phyloP scores from a whole-genome alignment of 805 yeast species.

The Sungouiella blattae region DNA sequence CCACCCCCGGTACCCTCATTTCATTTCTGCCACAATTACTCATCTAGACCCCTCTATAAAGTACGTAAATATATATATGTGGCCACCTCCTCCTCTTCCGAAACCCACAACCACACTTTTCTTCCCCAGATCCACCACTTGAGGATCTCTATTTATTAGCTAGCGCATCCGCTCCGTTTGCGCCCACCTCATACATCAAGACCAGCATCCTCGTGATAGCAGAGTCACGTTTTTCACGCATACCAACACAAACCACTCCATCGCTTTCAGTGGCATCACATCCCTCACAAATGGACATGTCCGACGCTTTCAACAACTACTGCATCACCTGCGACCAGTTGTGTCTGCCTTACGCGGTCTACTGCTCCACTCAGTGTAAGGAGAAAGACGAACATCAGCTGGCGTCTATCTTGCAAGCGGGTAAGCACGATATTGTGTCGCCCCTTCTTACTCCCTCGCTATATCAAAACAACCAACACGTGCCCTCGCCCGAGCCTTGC shows the following conservation, averaged over 20 bases:
- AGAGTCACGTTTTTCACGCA: slow-evolving; percentile 4
- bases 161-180: no score
- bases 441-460: slow-evolving; percentile 38
- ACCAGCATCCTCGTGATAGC: no score
- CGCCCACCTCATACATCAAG: no score
- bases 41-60: slow-evolving; percentile 16
- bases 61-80: slow-evolving; percentile 3
- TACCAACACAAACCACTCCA: not conserved
- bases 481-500: slow-evolving; percentile 11
- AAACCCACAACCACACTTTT: no score
- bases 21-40: slow-evolving; percentile 4
- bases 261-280: no score
- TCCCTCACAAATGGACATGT: slow-evolving; percentile 12
- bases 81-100: no score
- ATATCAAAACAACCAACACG: slow-evolving; percentile 22
- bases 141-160: no score
- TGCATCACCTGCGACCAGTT: slow-evolving; percentile 19
- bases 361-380: slow-evolving; percentile 32
- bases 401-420: slow-evolving; percentile 12
- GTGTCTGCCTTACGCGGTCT: slow-evolving; percentile 16
- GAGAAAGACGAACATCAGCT: slow-evolving; percentile 27
- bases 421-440: slow-evolving; percentile 24
- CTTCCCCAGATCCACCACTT: no score
- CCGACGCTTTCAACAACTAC: slow-evolving; percentile 20
- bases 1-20: not conserved